Evolutionary conservation across 768 basidiomycete species (phyloP).

Genomic region (Lentinula edodes): DNA sequence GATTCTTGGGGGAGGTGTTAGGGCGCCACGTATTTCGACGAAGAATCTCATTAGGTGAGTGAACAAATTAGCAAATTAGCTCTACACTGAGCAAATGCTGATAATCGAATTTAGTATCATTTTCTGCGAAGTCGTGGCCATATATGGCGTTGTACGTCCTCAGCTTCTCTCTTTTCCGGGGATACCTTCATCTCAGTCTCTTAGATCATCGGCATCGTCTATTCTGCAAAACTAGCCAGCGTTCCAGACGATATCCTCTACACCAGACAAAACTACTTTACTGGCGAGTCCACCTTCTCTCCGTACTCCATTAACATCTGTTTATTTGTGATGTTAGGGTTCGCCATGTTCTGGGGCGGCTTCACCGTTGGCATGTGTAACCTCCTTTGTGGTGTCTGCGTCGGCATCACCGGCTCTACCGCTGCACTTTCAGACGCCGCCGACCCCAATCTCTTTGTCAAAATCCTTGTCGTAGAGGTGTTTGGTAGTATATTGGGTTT

Average conservation of each 20-base stretch:
- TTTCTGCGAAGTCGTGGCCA: slow-evolving; percentile 99
- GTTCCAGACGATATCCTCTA: slow-evolving; percentile 68
- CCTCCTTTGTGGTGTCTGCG: slow-evolving; percentile 88
- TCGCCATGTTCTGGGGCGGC: slow-evolving; percentile 95
- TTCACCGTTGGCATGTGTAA: slow-evolving; percentile 93
- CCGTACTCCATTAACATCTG: neutral
- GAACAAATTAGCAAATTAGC: neutral
- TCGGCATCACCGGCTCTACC: slow-evolving; percentile 93
- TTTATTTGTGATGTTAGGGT: slow-evolving; percentile 44
- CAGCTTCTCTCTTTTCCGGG: neutral
- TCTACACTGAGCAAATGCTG: neutral
- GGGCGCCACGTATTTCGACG: slow-evolving; percentile 88
- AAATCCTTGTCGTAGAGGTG: slow-evolving; percentile 94
- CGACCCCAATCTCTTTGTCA: slow-evolving; percentile 92
- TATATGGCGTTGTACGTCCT: slow-evolving; percentile 84
- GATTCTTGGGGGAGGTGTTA: slow-evolving; percentile 92
- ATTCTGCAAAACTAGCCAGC: slow-evolving; percentile 70
- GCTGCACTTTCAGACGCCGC: slow-evolving; percentile 94
- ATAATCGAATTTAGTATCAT: slow-evolving; percentile 64
- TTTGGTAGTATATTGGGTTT: slow-evolving; percentile 88
- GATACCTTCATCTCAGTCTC: neutral
- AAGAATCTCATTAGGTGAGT: slow-evolving; percentile 95
- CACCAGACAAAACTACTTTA: slow-evolving; percentile 87
- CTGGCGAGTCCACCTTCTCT: slow-evolving; percentile 41
- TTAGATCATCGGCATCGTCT: slow-evolving; percentile 95